Percentiles rank a stretch among this genome's conserved stretches.
Conservation (phyloP, 2,329 filamentous ascomycete species). For the Trichoderma gracile region DNA sequence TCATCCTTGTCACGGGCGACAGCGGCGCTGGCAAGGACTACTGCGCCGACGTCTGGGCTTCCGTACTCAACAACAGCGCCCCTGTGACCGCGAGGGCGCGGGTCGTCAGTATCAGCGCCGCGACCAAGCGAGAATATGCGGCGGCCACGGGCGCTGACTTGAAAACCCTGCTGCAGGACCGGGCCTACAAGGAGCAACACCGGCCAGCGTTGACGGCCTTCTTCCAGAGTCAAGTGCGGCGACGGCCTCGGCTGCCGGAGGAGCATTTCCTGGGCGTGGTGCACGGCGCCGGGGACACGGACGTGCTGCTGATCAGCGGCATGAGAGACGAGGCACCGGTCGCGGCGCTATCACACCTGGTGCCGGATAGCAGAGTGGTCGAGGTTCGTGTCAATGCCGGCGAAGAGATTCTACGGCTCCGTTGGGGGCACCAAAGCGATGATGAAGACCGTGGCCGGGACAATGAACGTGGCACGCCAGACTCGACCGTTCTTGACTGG, state of each 20-base stretch:
- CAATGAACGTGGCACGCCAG: slow-evolving; percentile 1
- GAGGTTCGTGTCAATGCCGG: slow-evolving; percentile 53
- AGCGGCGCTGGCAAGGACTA: slow-evolving; percentile 61
- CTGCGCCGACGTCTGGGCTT: slow-evolving; percentile 55
- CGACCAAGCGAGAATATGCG: slow-evolving; percentile 59
- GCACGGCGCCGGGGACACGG: slow-evolving; percentile 41
- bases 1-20: slow-evolving; percentile 59
- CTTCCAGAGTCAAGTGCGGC: slow-evolving; percentile 48
- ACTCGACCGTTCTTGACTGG: slow-evolving; percentile 35
- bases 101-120: slow-evolving; percentile 57
- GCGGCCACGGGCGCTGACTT: slow-evolving; percentile 49
- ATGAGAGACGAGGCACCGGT: slow-evolving; percentile 63
- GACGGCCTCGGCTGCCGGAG: slow-evolving; percentile 49
- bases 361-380: slow-evolving; percentile 53
- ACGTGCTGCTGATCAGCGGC: slow-evolving; percentile 62
- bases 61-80: slow-evolving; percentile 37
- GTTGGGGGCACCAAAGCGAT: slow-evolving; percentile 35
- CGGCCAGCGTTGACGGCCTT: slow-evolving; percentile 53
- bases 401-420: slow-evolving; percentile 40
- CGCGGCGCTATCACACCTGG: slow-evolving; percentile 53
- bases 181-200: slow-evolving; percentile 63
- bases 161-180: slow-evolving; percentile 51
- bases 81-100: slow-evolving; percentile 40
- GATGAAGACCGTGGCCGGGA: neutral
- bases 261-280: slow-evolving; percentile 55